These are phyloP conservation scores for Pseudocercospora pini-densiflorae DNA, from an alignment of 2,329 filamentous ascomycete species.

Conservation along the genomic window DNA sequence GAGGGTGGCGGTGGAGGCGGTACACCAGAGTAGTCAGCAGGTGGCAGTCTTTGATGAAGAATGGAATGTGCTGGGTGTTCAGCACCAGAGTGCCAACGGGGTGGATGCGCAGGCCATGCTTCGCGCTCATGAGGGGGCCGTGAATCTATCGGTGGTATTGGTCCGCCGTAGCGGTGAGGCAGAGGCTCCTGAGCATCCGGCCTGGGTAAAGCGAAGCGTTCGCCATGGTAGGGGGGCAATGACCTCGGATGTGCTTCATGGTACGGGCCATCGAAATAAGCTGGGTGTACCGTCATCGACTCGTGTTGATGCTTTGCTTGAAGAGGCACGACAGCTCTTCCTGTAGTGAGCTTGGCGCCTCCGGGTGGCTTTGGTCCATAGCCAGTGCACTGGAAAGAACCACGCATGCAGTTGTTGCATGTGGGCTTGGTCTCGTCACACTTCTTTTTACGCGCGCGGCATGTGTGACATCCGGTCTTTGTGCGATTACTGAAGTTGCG, in stretches of 20 bases:
- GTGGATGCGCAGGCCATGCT: constrained; percentile 17
- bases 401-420: constrained; percentile 89
- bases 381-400: constrained; percentile 88
- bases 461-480: constrained; percentile 94
- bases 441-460: constrained; percentile 92
- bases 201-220: constrained; percentile 15
- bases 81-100: constrained; percentile 10
- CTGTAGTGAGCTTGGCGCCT: constrained; percentile 15
- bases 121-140: constrained; percentile 24
- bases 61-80: constrained; percentile 13
- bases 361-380: constrained; percentile 62
- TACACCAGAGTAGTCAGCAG: constrained; percentile 21
- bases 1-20: constrained; percentile 19
- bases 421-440: constrained; percentile 93
- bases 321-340: constrained; percentile 21
- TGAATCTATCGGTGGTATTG: constrained; percentile 17
- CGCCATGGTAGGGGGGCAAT: constrained; percentile 8
- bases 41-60: constrained; percentile 22
- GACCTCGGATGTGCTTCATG: constrained; percentile 12
- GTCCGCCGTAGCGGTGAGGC: constrained; percentile 16
- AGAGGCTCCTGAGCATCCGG: constrained; percentile 10
- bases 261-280: constrained; percentile 24
- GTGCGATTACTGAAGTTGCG: constrained; percentile 92
- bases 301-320: constrained; percentile 25
- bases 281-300: constrained; percentile 11